These are phyloP conservation scores for Colletotrichum higginsianum DNA, from an alignment of 2,329 filamentous ascomycete species.

Conservation along the genomic window DNA sequence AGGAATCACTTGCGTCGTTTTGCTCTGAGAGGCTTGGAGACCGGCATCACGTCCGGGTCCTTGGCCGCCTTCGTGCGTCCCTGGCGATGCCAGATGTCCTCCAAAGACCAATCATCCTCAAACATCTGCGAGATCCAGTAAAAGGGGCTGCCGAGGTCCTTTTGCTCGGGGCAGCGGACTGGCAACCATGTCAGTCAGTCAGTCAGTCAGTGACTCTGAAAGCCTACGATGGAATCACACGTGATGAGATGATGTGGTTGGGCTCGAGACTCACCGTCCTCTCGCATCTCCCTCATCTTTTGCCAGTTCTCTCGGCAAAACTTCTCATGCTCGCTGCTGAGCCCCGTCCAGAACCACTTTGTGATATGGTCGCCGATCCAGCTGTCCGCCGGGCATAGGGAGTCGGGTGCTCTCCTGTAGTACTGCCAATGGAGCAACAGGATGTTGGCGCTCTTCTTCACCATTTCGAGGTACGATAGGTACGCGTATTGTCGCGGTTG, in stretches of 20 bases:
- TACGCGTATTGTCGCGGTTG: not conserved
- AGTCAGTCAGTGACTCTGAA: too few relatives aligned
- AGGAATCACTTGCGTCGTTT: not conserved
- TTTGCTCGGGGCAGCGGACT: not conserved
- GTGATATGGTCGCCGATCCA: constrained; percentile 24
- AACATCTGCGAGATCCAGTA: constrained; percentile 65
- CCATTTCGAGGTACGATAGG: not conserved
- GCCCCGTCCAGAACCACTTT: constrained; percentile 11
- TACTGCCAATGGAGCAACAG: constrained; percentile 67
- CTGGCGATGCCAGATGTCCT: constrained; percentile 9
- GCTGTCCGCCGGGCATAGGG: not conserved
- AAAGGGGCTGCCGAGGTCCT: constrained; percentile 39
- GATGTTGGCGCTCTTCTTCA: constrained; percentile 56
- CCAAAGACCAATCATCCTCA: constrained; percentile 54
- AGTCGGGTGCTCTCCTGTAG: constrained; percentile 48
- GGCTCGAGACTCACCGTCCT: not conserved
- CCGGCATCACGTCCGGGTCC: not conserved
- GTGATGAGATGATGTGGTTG: too few relatives aligned
- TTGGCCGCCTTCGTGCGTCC: not conserved
- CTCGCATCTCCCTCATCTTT: not conserved
- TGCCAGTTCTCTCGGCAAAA: constrained; percentile 4
- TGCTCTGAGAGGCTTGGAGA: not conserved
- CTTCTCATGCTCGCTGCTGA: not conserved
- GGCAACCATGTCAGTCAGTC: too few relatives aligned
- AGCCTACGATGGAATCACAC: not conserved